Evolutionary conservation across 1,284 basidiomycete genomes (phyloP).

Genomic region (Ceratobasidium theobromae): DNA sequence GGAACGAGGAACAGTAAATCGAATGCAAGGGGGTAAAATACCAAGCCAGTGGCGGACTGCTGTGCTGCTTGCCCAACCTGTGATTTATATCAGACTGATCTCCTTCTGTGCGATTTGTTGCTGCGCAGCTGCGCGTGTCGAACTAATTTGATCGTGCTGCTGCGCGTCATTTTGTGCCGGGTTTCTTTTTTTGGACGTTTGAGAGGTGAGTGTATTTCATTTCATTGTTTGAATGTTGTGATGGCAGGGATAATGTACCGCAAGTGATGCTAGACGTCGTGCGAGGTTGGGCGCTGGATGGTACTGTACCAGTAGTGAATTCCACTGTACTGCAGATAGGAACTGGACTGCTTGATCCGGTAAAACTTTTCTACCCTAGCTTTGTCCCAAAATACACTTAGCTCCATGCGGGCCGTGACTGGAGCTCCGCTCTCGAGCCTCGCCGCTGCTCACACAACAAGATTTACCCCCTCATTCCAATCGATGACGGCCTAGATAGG

Average conservation of each 20-base stretch:
- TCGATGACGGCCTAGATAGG: too few relatives aligned
- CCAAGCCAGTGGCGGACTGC: neutral
- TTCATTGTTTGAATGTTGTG: too few relatives aligned
- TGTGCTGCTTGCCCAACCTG: too few relatives aligned
- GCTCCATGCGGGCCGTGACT: too few relatives aligned
- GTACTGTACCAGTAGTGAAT: too few relatives aligned
- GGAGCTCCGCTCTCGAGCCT: too few relatives aligned
- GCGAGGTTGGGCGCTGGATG: too few relatives aligned
- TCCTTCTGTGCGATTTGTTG: neutral
- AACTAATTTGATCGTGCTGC: constrained; percentile 12
- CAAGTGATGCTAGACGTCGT: too few relatives aligned
- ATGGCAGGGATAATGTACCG: too few relatives aligned
- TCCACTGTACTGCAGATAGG: neutral
- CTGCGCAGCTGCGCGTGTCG: constrained; percentile 22
- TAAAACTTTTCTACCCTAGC: neutral
- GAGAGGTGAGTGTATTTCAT: too few relatives aligned
- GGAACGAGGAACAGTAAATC: neutral
- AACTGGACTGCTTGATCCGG: neutral
- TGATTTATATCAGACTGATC: neutral
- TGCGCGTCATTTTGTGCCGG: neutral
- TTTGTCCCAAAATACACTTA: neutral
- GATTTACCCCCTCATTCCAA: too few relatives aligned
- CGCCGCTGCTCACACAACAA: too few relatives aligned
- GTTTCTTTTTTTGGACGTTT: neutral
- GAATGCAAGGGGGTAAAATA: neutral